phyloP scores from a whole-genome alignment of 306 rosid species.

The Amphicarpaea edgeworthii region DNA sequence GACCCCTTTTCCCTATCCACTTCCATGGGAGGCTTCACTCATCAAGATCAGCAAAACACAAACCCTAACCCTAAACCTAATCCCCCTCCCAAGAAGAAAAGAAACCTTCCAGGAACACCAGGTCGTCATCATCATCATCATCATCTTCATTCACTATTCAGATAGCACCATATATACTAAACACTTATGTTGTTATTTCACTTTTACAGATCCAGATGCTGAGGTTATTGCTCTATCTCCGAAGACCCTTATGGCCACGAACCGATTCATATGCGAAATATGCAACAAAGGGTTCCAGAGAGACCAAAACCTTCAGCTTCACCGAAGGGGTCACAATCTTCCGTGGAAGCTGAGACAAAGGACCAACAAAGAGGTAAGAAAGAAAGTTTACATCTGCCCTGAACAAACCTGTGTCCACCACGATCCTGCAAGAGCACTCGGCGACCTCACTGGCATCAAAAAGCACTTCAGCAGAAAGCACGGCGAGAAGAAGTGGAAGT shows the following conservation, averaged over 20 bases:
- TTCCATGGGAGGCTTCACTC: slow-evolving; percentile 60
- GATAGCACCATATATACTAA: background rate
- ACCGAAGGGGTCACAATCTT: slow-evolving; percentile 89
- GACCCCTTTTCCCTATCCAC: slow-evolving; percentile 75
- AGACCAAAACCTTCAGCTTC: slow-evolving; percentile 96
- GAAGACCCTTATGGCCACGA: slow-evolving; percentile 91
- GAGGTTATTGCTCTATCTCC: slow-evolving; percentile 93
- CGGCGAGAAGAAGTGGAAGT: slow-evolving; percentile 99
- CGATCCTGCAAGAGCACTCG: slow-evolving; percentile 83
- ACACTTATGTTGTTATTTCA: background rate
- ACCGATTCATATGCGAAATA: slow-evolving; percentile 89
- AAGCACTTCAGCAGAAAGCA: slow-evolving; percentile 93
- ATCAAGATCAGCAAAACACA: slow-evolving; percentile 67
- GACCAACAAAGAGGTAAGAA: slow-evolving; percentile 73
- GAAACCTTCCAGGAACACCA: slow-evolving; percentile 96
- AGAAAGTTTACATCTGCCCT: slow-evolving; percentile 94
- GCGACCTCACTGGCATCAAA: slow-evolving; percentile 95
- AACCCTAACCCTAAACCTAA: slow-evolving; percentile 70
- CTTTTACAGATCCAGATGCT: slow-evolving; percentile 87
- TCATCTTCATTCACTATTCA: background rate
- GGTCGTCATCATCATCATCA: slow-evolving; percentile 47
- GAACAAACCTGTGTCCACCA: slow-evolving; percentile 92
- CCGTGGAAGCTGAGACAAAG: slow-evolving; percentile 92
- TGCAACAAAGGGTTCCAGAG: slow-evolving; percentile 98
- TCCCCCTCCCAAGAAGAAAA: slow-evolving; percentile 74